Evolutionary conservation across 2,329 filamentous ascomycete genomes (phyloP).

Genomic region (Xylariaceae sp.): DNA sequence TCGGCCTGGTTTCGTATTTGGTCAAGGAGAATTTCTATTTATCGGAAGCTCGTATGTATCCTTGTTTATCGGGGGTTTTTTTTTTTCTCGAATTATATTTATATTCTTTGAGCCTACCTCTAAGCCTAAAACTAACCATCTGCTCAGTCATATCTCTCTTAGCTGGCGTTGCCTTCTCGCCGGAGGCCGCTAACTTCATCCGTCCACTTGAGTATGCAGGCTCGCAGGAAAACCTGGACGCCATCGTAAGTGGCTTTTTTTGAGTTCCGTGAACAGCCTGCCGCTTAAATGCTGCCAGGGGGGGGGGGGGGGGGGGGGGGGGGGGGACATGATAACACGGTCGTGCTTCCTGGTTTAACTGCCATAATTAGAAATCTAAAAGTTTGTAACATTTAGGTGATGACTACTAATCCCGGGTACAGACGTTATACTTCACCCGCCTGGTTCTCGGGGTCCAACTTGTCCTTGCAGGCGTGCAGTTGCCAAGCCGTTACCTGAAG

Average conservation of each 20-base stretch:
- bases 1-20: slow-evolving; percentile 86
- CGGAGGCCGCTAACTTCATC: slow-evolving; percentile 75
- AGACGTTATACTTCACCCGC: slow-evolving; percentile 79
- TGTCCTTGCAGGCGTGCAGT: slow-evolving; percentile 83
- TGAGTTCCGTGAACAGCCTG: neutral
- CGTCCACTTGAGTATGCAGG: slow-evolving; percentile 74
- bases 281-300: neutral
- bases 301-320: too few species aligned
- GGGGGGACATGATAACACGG: too few species aligned
- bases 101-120: neutral
- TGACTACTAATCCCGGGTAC: slow-evolving; percentile 5
- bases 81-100: too few species aligned
- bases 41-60: slow-evolving; percentile 77
- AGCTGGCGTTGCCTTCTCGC: slow-evolving; percentile 77
- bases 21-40: slow-evolving; percentile 90
- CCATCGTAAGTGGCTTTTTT: slow-evolving; percentile 45
- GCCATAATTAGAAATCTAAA: too few species aligned
- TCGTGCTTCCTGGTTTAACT: too few species aligned
- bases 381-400: neutral
- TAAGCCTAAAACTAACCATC: slow-evolving; percentile 7
- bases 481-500: slow-evolving; percentile 79
- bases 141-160: slow-evolving; percentile 77
- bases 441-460: slow-evolving; percentile 90
- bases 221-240: slow-evolving; percentile 61
- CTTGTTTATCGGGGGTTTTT: neutral